Base-by-base conservation (phyloP, 2,329 filamentous ascomycete genomes). In the Sporothrix brasiliensis region DNA sequence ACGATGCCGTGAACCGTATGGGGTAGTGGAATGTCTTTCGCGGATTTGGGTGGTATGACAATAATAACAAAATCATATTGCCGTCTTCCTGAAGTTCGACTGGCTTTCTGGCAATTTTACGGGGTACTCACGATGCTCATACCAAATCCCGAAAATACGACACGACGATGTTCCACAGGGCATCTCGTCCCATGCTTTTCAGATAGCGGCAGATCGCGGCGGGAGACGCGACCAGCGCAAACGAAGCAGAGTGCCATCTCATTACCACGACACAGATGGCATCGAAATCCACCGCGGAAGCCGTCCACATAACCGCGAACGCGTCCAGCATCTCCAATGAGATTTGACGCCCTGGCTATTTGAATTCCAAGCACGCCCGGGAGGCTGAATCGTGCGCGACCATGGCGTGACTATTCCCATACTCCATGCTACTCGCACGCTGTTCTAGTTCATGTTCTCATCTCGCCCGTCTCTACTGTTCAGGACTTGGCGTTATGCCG, bases 31-130 rank as follows among this genome's bases (percentile, higher is more conserved):
- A 54, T 44, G 34, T 34, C 34, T 34, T 9, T 34, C 27, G 34
- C 34, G 34, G 34, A 7, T 34, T 9, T 34, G 53, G 56, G 56
- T 60, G 30, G 34, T 60, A 60, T 60, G 21, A 60, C 21, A 34
- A 34, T 7, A 9, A 34, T 34, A n/a, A 13, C 19, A 61, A 6
- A 30, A 39, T n/a, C 21, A 44, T 44, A n/a, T 24, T 47, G 49
- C 9, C 50, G 44, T 44, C n/a, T 24, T 50, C 27, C 34, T 34
- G 30, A 67, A 41, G 44, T 56, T 47, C 49, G 50, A 19, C 50
- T 54, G 65, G 65, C 39, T 54, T 67, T 49, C 30, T 56, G 65
- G 65, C 65, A 34, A 50, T 34, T 44, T 50, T 34, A 67, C 6
- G 39, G 66, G 66, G 39, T 30, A 47, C 47, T 4, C 58, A 24